Percentiles rank a stretch among this genome's conserved stretches.
Conservation (phyloP, 1,284 basidiomycete genomes). For the Tilletiopsis washingtonensis region DNA sequence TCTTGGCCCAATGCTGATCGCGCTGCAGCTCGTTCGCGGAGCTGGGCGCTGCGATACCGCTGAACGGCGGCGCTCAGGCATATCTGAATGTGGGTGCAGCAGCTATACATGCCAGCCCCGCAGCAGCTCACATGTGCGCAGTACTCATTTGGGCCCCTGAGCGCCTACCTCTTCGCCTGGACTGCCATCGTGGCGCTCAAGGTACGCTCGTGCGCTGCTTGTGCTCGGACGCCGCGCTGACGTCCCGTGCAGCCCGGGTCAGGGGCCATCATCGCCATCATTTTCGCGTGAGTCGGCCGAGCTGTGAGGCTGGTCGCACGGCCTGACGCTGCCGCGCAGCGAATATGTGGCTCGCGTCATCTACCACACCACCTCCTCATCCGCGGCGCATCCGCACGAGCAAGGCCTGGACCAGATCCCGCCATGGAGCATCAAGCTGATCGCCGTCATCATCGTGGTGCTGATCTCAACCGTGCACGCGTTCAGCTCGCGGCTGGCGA, state of each 20-base stretch:
- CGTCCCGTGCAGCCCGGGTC: slow-evolving; percentile 51
- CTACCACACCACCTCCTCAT: slow-evolving; percentile 46
- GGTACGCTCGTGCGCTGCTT: not conserved
- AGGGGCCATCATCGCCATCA: slow-evolving; percentile 54
- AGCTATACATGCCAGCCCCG: not conserved
- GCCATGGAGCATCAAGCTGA: slow-evolving; percentile 85
- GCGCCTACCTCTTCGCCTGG: slow-evolving; percentile 54
- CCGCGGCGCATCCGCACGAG: slow-evolving; percentile 59
- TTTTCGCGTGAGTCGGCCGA: slow-evolving; percentile 15
- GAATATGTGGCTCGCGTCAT: slow-evolving; percentile 71
- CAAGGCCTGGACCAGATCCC: slow-evolving; percentile 65
- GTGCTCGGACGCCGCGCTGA: not conserved
- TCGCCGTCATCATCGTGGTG: slow-evolving; percentile 65
- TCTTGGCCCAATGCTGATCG: slow-evolving; percentile 72
- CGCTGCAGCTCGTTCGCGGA: slow-evolving; percentile 67
- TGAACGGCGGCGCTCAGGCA: slow-evolving; percentile 55
- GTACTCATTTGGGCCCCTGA: slow-evolving; percentile 63
- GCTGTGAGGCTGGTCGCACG: too few species aligned
- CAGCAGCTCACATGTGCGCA: not conserved
- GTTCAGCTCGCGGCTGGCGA: slow-evolving; percentile 68
- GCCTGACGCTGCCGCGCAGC: slow-evolving; percentile 52
- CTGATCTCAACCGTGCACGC: slow-evolving; percentile 69
- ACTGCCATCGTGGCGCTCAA: slow-evolving; percentile 48
- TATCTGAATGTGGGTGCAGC: slow-evolving; percentile 56
- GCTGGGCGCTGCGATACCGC: slow-evolving; percentile 51